These are phyloP conservation scores for Talaromyces wortmannii DNA, from an alignment of 495 filamentous ascomycete genomes.

Conservation along the genomic window DNA sequence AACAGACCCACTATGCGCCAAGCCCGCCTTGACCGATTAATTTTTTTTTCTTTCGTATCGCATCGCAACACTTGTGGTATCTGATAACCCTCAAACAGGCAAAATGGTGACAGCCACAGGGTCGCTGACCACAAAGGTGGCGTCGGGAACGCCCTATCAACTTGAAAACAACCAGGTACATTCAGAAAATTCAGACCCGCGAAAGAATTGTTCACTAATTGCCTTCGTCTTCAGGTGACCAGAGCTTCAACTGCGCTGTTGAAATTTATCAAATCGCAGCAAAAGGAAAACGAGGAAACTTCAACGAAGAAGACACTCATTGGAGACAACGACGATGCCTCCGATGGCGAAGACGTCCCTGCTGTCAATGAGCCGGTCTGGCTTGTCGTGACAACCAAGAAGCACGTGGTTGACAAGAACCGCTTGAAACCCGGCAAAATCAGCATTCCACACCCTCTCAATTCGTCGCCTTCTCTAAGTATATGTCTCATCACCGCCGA, in stretches of 20 bases:
- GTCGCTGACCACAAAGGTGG: constrained; percentile 42
- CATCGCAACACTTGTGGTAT: not conserved
- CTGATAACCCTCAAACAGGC: constrained; percentile 2
- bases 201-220: constrained; percentile 9
- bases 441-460: constrained; percentile 60
- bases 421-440: constrained; percentile 74
- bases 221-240: constrained; percentile 44
- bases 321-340: constrained; percentile 47
- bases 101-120: constrained; percentile 39
- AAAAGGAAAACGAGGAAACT: constrained; percentile 46
- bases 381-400: constrained; percentile 85
- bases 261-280: constrained; percentile 66
- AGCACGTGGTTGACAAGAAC: constrained; percentile 69
- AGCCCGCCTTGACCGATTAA: not conserved
- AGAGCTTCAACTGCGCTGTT: constrained; percentile 79
- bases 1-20: not conserved
- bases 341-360: constrained; percentile 30
- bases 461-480: constrained; percentile 50
- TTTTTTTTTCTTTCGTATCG: constrained; percentile 1
- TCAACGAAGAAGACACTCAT: constrained; percentile 70
- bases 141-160: constrained; percentile 53
- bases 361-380: constrained; percentile 63
- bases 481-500: constrained; percentile 82
- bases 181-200: not conserved
- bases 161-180: constrained; percentile 57